Evolutionary conservation across 2,329 filamentous ascomycete genomes (phyloP).

Genomic region (Paecilomyces niveus): DNA sequence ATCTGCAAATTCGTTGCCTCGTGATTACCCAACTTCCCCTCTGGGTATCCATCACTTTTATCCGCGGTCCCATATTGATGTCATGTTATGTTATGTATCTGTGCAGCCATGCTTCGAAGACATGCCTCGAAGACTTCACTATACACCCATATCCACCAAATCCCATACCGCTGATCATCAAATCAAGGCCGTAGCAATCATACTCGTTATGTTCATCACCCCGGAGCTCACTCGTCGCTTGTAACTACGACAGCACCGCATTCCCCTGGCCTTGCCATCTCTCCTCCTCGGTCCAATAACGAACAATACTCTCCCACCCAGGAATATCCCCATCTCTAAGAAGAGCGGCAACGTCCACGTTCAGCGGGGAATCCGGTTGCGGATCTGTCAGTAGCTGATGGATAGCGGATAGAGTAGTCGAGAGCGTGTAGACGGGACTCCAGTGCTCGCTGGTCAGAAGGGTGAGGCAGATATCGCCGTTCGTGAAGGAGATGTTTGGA

Average conservation of each 20-base stretch:
- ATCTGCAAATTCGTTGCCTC: not conserved
- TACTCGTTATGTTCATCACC: not conserved
- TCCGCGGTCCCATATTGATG: no score
- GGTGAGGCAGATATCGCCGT: constrained; percentile 91
- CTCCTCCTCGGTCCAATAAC: constrained; percentile 42
- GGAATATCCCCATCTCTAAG: constrained; percentile 38
- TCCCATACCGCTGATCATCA: not conserved
- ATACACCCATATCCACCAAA: not conserved
- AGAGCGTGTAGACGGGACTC: constrained; percentile 78
- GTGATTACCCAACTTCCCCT: not conserved
- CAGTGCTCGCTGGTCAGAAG: constrained; percentile 66
- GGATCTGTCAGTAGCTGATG: constrained; percentile 42
- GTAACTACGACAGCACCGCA: constrained; percentile 5
- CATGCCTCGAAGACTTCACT: not conserved
- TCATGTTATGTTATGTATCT: not conserved
- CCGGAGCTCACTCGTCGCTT: not conserved
- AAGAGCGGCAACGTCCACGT: constrained; percentile 42
- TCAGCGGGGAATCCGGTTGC: constrained; percentile 40
- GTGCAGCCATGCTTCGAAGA: not conserved
- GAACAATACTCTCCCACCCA: constrained; percentile 40
- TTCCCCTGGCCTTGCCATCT: constrained; percentile 32
- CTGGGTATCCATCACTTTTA: not conserved
- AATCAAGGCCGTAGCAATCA: not conserved
- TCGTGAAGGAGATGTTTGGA: constrained; percentile 67
- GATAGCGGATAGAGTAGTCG: constrained; percentile 38